phyloP scores from a whole-genome alignment of 495 filamentous ascomycete species.

The Clohesyomyces aquaticus region DNA sequence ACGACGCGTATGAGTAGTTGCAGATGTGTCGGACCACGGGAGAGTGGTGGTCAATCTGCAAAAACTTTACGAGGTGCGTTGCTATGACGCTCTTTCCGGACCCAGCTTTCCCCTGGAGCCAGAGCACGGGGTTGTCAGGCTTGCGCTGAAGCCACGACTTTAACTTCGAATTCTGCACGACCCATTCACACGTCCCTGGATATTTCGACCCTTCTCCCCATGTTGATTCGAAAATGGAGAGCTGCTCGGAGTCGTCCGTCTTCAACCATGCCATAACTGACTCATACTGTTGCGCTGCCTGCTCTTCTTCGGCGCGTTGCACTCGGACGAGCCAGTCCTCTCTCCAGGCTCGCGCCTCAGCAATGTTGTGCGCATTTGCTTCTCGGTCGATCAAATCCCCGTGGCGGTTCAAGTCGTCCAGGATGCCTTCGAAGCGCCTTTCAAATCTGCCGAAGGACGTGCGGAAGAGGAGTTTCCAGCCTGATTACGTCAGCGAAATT shows the following conservation, averaged over 20 bases:
- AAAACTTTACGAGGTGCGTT: conserved; percentile 9
- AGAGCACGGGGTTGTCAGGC: conserved; percentile 3
- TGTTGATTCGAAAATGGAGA: conserved; percentile 15
- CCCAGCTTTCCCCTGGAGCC: conserved; percentile 28
- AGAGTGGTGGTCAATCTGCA: neutral
- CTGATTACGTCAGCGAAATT: conserved; percentile 4
- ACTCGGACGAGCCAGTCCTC: conserved; percentile 17
- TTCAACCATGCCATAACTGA: conserved; percentile 23
- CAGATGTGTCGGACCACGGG: conserved; percentile 1
- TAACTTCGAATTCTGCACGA: conserved; percentile 5
- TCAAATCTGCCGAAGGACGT: conserved; percentile 18
- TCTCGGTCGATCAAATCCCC: conserved; percentile 24
- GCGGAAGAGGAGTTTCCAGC: conserved; percentile 24
- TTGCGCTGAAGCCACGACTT: conserved; percentile 17
- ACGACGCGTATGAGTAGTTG: neutral
- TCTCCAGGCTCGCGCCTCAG: conserved; percentile 20
- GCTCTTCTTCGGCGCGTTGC: conserved; percentile 8
- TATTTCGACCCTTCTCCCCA: conserved; percentile 8
- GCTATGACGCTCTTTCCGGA: conserved; percentile 20
- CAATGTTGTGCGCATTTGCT: conserved; percentile 20
- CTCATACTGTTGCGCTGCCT: neutral
- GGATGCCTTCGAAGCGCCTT: conserved; percentile 22
- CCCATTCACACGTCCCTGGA: conserved; percentile 17
- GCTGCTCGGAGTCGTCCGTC: conserved; percentile 15
- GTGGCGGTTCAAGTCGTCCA: conserved; percentile 18